Base-by-base conservation (phyloP, 345 rosid species). In the Combretum micranthum region DNA sequence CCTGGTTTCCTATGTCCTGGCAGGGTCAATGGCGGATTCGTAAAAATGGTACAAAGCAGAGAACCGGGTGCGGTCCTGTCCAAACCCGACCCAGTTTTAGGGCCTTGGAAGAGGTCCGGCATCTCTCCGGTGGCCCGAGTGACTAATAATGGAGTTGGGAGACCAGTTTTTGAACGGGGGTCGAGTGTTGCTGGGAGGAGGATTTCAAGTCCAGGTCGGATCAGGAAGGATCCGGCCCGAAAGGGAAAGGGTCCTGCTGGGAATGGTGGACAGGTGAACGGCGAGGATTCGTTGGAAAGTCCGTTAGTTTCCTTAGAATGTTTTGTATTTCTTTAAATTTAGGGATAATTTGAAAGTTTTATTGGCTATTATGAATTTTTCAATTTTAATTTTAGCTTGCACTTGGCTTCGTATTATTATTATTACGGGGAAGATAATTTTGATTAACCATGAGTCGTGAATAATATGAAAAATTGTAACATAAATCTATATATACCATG, bases 281-380 rank as follows among this genome's bases (percentile, higher is more conserved):
- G 39, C 14, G 23, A 37, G 16, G 61, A 57, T 2, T 43, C 50
- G 13, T 18, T 43, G 15, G 61, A 57, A 42, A 43, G 50, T 18
- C 61, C 50, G 61, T 45, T 23, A 10, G 50, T 57, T 46, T 57
- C 61, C 8, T 21, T 57, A 50, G 61, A 57, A 45, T 57, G 61
- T 25, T 57, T 57, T 42, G 45, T 57, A 45, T 57, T 57, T 25
- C 61, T 57, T 23, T 57, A 51, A 57, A 57, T 15, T 46, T 37
- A 20, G 55, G 10, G 15, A 20, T 16, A 12, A 16, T 17, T 23
- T 32, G 39, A 5, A 32, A 32, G 39, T 32, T 32, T 32, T 7
- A 32, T 32, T 7, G 39, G 39, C 9, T 9, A 32, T 5, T 7
- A 32, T 32, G 39, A 4, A 32, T 32, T 32, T 32, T 5, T 32